Base-by-base conservation (phyloP, 2,329 filamentous ascomycete species). In the Phyllosticta ampelicida region DNA sequence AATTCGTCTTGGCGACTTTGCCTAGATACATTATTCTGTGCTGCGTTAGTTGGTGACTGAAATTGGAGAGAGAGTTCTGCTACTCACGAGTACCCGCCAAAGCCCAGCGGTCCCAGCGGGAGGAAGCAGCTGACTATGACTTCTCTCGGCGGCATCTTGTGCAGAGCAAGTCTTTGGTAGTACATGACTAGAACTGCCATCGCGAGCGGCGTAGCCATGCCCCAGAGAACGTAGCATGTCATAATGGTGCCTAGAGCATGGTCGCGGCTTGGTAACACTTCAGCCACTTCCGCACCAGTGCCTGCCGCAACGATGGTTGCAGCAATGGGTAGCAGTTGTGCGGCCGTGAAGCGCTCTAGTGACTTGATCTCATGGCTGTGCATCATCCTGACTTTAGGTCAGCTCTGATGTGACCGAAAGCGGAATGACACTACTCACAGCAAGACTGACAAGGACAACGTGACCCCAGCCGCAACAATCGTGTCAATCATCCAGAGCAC, bases 151-250 rank as follows among this genome's bases (percentile, higher is more conserved):
- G 83, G 84, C 19, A 86, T 75, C 36, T 81, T 80, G 68, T 86
- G 79, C 8, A 86, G 67, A 4, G 79, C 81, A 13, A 88, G 73
- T 19, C 84, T 80, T 63, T 85, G 80, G 66, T 86, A 86, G 69
- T 87, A 87, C 9, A 87, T 76, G 2, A 79, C 80, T 44, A 86
- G 71, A 29, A 86, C 77, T 57, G 78, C 75, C 65, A 82, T 77
- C 2, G 83, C 79, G 60, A 87, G 68, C 0, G 78, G 78, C 1
- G 76, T 75, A 9, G 82, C 83, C 51, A 81, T 80, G 1, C 84
- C 84, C 82, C 82, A 86, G 55, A 87, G 77, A 21, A 86, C 73
- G 65, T 87, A 88, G 10, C 77, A 83, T 13, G 75, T 74, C n/a
- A 86, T 71, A 30, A 87, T 64, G 0, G 84, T 87, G 56, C 77